Evolutionary conservation across 2,329 filamentous ascomycete species (phyloP).

Genomic region (Colletotrichum sp.): DNA sequence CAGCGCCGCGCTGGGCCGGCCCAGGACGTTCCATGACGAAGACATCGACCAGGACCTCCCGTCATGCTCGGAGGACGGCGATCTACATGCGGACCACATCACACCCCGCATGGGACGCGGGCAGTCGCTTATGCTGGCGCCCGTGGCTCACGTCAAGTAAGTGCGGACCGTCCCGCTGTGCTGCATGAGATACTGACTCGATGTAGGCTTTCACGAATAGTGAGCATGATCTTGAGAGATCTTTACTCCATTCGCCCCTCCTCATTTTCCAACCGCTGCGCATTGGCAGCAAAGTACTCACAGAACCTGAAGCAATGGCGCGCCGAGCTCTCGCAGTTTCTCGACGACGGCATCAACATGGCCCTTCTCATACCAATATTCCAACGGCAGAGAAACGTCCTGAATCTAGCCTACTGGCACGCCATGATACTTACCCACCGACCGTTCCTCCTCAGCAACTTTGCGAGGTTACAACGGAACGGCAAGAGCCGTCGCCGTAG

Average conservation of each 20-base stretch:
- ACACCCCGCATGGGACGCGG: slow-evolving; percentile 9
- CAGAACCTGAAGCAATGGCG: slow-evolving; percentile 39
- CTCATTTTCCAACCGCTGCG: slow-evolving; percentile 27
- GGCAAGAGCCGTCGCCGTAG: background rate
- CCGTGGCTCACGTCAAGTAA: slow-evolving; percentile 40
- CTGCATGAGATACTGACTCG: background rate
- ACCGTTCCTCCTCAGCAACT: slow-evolving; percentile 40
- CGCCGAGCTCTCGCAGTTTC: slow-evolving; percentile 36
- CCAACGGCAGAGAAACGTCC: slow-evolving; percentile 44
- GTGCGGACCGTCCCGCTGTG: background rate
- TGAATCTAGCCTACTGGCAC: slow-evolving; percentile 48
- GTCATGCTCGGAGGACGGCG: slow-evolving; percentile 53
- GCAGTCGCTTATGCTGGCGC: slow-evolving; percentile 36
- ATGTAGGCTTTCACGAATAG: slow-evolving; percentile 35
- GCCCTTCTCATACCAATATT: slow-evolving; percentile 41
- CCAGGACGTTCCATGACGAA: slow-evolving; percentile 66
- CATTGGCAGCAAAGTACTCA: slow-evolving; percentile 31
- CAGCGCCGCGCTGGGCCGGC: slow-evolving; percentile 65
- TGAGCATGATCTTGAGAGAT: slow-evolving; percentile 37
- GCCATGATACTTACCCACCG: slow-evolving; percentile 44
- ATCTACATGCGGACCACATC: slow-evolving; percentile 19
- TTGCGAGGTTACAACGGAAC: slow-evolving; percentile 28
- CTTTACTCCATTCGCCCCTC: slow-evolving; percentile 40
- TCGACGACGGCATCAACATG: slow-evolving; percentile 40
- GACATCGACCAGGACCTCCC: slow-evolving; percentile 69